Evolutionary conservation across 306 rosid genomes (phyloP).

Genomic region (Castanea crenata): DNA sequence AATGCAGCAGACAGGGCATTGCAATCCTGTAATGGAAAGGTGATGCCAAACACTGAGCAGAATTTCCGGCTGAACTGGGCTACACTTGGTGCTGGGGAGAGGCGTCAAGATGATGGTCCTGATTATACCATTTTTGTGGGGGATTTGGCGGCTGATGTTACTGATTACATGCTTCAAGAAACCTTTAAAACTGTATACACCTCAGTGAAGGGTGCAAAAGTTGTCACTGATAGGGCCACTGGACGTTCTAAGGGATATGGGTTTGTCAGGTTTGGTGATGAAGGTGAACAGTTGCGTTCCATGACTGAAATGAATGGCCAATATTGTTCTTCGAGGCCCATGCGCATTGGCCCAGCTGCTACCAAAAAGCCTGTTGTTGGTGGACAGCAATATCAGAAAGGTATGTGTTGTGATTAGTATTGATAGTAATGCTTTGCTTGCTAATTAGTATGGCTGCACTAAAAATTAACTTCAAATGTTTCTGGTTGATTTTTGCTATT

Average conservation of each 20-base stretch:
- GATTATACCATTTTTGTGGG: slow-evolving; percentile 61
- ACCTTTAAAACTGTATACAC: slow-evolving; percentile 42
- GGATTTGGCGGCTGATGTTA: slow-evolving; percentile 69
- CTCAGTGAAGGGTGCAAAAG: slow-evolving; percentile 66
- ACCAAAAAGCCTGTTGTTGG: slow-evolving; percentile 50
- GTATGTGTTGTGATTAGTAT: slow-evolving; percentile 23
- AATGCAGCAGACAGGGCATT: slow-evolving; percentile 46
- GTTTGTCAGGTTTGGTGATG: slow-evolving; percentile 62
- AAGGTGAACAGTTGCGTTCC: slow-evolving; percentile 53
- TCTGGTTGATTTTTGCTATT: neutral
- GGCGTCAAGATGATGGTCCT: slow-evolving; percentile 65
- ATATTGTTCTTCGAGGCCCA: slow-evolving; percentile 60
- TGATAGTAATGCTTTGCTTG: neutral
- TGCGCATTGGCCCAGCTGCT: slow-evolving; percentile 68
- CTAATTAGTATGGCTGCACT: neutral
- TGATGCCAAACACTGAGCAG: slow-evolving; percentile 57
- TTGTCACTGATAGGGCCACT: slow-evolving; percentile 62
- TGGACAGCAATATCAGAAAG: slow-evolving; percentile 46
- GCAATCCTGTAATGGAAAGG: slow-evolving; percentile 45
- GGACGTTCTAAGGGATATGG: slow-evolving; percentile 74
- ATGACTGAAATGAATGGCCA: slow-evolving; percentile 69
- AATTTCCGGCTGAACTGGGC: slow-evolving; percentile 71
- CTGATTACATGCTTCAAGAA: slow-evolving; percentile 60
- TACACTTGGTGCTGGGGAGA: slow-evolving; percentile 65
- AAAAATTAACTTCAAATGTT: neutral